A percentile compares a stretch with the other conserved stretches of the same genome.
phyloP scores from a whole-genome alignment of 2,329 filamentous ascomycete genomes.

The Epichloe bromicola region DNA sequence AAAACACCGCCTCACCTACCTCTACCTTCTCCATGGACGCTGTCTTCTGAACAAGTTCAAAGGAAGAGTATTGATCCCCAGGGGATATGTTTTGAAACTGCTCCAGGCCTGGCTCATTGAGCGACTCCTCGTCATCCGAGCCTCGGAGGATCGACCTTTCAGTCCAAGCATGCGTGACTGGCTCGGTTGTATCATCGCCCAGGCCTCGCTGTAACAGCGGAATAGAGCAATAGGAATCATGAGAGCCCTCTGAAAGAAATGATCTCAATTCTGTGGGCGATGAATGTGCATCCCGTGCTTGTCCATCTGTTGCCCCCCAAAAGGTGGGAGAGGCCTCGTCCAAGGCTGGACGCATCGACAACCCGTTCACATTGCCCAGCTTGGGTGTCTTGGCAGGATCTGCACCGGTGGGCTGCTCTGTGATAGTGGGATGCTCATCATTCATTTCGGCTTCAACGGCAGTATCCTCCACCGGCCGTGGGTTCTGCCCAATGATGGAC shows the following conservation, averaged over 20 bases:
- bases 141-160: conserved; percentile 41
- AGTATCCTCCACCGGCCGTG: neutral
- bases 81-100: conserved; percentile 6
- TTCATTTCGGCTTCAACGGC: neutral
- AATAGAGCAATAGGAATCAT: conserved; percentile 63
- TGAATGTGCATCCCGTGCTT: conserved; percentile 13
- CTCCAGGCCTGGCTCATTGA: conserved; percentile 11
- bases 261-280: conserved; percentile 28
- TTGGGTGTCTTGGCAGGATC: neutral
- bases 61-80: conserved; percentile 30
- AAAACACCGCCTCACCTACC: conserved; percentile 20
- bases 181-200: conserved; percentile 34
- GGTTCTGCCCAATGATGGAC: conserved; percentile 15
- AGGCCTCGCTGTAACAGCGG: conserved; percentile 61
- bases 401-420: neutral
- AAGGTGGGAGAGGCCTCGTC: conserved; percentile 3
- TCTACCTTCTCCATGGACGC: conserved; percentile 35
- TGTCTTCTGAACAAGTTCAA: conserved; percentile 41
- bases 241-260: conserved; percentile 47
- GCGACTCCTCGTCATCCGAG: conserved; percentile 26
- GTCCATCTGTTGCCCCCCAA: conserved; percentile 4
- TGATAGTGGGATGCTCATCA: neutral
- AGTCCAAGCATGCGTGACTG: conserved; percentile 27
- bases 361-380: neutral
- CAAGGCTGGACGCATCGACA: conserved; percentile 3